Evolutionary conservation across 805 yeast species (phyloP), one percentile per base, ranked within the genome.

Genomic region (Saturnispora mendoncae): DNA sequence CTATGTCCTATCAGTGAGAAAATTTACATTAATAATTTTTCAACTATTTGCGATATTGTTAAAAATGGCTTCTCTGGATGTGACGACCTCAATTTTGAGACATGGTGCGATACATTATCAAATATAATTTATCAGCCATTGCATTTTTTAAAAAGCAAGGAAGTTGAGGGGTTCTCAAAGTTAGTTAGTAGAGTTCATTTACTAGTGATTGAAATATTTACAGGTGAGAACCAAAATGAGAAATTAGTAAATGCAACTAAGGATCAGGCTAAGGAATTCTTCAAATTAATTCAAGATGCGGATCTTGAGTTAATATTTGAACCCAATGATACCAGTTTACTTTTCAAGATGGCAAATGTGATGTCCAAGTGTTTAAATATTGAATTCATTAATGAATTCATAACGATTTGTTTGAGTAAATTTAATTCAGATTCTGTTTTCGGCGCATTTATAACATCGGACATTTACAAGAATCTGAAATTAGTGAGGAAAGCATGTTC

Each of bases 251-350:
- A 19, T n/a, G 42, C 42, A 14, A 14, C 18, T 6, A 28, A 25
- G 9, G 42, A 31, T 20, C 34, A 46, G 17, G 41, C 45, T 5
- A 24, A 24, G 6, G 3, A 10, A n/a, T 12, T 46, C 12, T 46
- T 46, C 17, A 46, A 39, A 14, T 30, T 46, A 12, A 39, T 46
- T 30, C 45, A 43, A 35, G 38, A 36, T 28, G 38, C 37, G 7
- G 45, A 46, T 38, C 20, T 40, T 24, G 44, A 43, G 15, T 28
- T 46, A 10, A 29, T 46, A 8, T 41, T 46, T 38, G 17, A 14
- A 10, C 12, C 23, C 2, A 33, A 32, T 21, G 21, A 21, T 12
- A 23, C 17, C 2, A 19, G 42, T 19, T 26, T 46, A 5, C 26
- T 42, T 34, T 36, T 18, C 13, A 12, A 19, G 14, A 25, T 46